Evolutionary conservation across 768 basidiomycete genomes (phyloP), one percentile per base, ranked within the genome.

Genomic region (Trametes cingulata): DNA sequence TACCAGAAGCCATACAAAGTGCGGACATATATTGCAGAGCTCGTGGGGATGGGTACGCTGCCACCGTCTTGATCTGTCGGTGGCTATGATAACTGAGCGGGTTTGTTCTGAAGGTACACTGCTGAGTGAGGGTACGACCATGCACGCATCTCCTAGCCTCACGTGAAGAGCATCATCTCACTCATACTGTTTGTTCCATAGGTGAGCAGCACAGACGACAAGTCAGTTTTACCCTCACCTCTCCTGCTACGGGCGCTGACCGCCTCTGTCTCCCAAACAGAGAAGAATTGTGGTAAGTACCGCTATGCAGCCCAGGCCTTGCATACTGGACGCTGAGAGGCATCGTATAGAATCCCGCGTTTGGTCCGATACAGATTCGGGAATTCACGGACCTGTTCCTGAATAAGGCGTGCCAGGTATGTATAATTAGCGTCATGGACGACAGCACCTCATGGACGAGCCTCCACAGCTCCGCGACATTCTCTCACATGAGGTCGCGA

Each of bases 361-460:
- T 90, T 64, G 85, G 86, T 1, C 76, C 78, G 1, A 70, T 78
- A 2, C 85, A 87, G 65, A 78, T 88, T 27, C 76, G 85, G 3
- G 82, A 80, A 45, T 68, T 87, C 13, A 84, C 84, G 0, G 77
- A 77, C 13, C 81, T 83, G 10, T 87, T 88, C 62, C 61, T 85
- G 5, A 76, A 78, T 1, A 88, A 86, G 68, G 73, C 86, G 0
- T 64, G 78, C 0, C 72, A 82, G 69, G 86, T 83, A 67, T 20
- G 48, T 24, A 20, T 52, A 6, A 20, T 10, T 25, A 37, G 22
- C 14, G 19, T 15, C 20, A 0, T 17, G 10, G n/a, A 12, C 33
- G n/a, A 22, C 49, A n/a, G 3, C 22, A 17, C 13, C 39, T 14
- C 54, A 14, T 20, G 15, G 35, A 46, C 43, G 19, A 13, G 20